phyloP scores from a whole-genome alignment of 768 basidiomycete genomes.

The Auriscalpium orientale region DNA sequence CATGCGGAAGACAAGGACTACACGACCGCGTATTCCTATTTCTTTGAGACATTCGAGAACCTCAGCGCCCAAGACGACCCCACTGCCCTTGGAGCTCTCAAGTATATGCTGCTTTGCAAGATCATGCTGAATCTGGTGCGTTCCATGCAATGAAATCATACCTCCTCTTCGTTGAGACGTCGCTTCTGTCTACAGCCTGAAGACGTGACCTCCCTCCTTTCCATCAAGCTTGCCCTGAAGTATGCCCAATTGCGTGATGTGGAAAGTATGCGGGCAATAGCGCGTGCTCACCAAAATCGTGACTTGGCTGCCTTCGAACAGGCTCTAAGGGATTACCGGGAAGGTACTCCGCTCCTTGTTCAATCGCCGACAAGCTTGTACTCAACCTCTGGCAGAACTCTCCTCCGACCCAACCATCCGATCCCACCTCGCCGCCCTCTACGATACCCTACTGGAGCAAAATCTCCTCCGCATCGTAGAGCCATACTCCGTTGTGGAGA shows the following conservation, averaged over 20 bases:
- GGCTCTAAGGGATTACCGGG: slow-evolving; percentile 78
- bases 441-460: slow-evolving; percentile 94
- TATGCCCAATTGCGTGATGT: slow-evolving; percentile 86
- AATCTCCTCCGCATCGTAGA: slow-evolving; percentile 94
- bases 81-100: slow-evolving; percentile 73
- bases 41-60: slow-evolving; percentile 94
- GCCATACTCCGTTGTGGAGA: slow-evolving; percentile 89
- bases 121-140: slow-evolving; percentile 93
- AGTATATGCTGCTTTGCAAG: slow-evolving; percentile 98
- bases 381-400: slow-evolving; percentile 49
- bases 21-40: slow-evolving; percentile 94
- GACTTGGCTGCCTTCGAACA: slow-evolving; percentile 87
- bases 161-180: not conserved
- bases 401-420: slow-evolving; percentile 94
- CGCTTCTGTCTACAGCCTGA: slow-evolving; percentile 57
- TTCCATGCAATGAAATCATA: not conserved
- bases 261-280: slow-evolving; percentile 93
- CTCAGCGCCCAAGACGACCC: slow-evolving; percentile 63
- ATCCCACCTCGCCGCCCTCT: slow-evolving; percentile 86
- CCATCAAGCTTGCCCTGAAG: slow-evolving; percentile 81
- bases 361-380: not conserved
- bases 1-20: slow-evolving; percentile 99
- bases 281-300: slow-evolving; percentile 86
- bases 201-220: slow-evolving; percentile 81
- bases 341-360: slow-evolving; percentile 37